Evolutionary conservation across 129 eudicot genomes (phyloP), one percentile per base, ranked within the genome.

Genomic region (Flaveria linearis): DNA sequence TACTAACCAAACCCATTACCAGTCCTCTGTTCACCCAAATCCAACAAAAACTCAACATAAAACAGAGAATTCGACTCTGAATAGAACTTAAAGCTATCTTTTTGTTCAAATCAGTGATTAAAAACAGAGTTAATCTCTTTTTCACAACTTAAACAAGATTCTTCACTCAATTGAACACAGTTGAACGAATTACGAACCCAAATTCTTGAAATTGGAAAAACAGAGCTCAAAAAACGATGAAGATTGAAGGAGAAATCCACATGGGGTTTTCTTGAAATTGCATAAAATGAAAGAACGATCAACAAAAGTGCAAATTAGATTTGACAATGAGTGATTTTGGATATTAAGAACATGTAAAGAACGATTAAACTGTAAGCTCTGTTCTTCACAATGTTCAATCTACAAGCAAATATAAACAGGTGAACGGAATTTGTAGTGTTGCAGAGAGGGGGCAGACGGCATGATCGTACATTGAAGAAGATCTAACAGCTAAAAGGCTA

Each of bases 401-500:
- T 8, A 2, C 2, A 2, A 45, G 49, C 12, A 45, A 8, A 45
- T 45, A 45, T 45, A 45, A 45, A 18, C 15, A 43, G 68, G 61
- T 71, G 64, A 45, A 9, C 0, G 16, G 3, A 12, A 12, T 14
- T 49, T 49, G 0, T 0, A 49, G 14, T 49, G 16, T 72, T 77
- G 78, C 53, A 70, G 75, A 79, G 76, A 69, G 50, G 52, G 64
- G 69, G 70, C 55, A 18, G 23, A 23, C 7, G 49, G 84, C 7
- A 28, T 84, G 74, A 55, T 45, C 33, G 73, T 50, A 36, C 70
- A 68, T 55, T 58, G 52, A 52, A 61, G 42, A 61, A 67, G 47
- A 73, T 74, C 45, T 66, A 78, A 83, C 70, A 82, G 85, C 82
- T 78, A 78, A 51, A 82, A 75, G 60, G 49, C 53, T 52, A 81